Conservation (phyloP, 352 stramenopile genomes). For the Pythium grandisporangium region DNA sequence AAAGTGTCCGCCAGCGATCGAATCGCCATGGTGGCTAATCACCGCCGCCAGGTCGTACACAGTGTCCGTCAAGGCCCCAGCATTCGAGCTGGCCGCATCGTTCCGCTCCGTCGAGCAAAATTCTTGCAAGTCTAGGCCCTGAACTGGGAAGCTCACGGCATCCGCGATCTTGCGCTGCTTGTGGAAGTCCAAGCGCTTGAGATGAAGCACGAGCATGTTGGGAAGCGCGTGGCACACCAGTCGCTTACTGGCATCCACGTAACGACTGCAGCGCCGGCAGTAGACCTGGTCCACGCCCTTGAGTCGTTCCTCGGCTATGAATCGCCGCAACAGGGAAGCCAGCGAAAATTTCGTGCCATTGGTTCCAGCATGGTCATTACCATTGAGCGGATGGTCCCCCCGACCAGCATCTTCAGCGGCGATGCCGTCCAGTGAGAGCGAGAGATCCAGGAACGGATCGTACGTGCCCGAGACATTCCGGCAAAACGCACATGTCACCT, state of each 20-base stretch:
- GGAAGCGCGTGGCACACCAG: conserved; percentile 50
- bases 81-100: conserved; percentile 4
- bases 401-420: conserved; percentile 1
- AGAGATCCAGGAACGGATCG: conserved; percentile 68
- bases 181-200: conserved; percentile 67
- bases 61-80: conserved; percentile 10
- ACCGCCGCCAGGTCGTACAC: conserved; percentile 61
- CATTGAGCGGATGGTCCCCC: too few species aligned
- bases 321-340: conserved; percentile 25
- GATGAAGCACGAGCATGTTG: conserved; percentile 66
- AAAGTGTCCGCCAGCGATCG: conserved; percentile 63
- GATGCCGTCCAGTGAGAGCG: conserved; percentile 35
- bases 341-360: conserved; percentile 14
- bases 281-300: conserved; percentile 57
- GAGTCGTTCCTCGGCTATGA: conserved; percentile 45
- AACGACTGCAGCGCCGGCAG: conserved; percentile 39
- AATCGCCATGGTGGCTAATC: conserved; percentile 61
- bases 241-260: conserved; percentile 51
- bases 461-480: conserved; percentile 41
- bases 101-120: conserved; percentile 26
- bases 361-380: not conserved
- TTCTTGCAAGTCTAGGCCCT: conserved; percentile 19
- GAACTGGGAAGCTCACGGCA: conserved; percentile 36
- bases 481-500: conserved; percentile 50
- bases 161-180: conserved; percentile 42